Percentiles rank a stretch among this genome's conserved stretches.
These are phyloP conservation scores for Albophoma yamanashiensis DNA, from an alignment of 2,329 filamentous ascomycete genomes.

Conservation along the genomic window DNA sequence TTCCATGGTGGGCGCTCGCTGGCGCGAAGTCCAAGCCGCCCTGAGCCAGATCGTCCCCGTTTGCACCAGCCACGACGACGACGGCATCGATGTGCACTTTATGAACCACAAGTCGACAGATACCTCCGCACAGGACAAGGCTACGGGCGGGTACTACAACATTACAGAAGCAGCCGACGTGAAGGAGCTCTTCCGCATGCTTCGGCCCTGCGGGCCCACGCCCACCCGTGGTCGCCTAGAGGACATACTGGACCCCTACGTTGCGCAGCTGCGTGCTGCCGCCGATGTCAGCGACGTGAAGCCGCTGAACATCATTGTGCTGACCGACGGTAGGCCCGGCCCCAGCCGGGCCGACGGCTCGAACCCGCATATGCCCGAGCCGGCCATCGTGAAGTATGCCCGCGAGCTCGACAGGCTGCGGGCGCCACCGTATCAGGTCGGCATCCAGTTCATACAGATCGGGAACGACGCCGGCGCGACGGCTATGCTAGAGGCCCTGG, in stretches of 20 bases:
- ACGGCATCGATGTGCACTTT: slow-evolving; percentile 89
- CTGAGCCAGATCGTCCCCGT: slow-evolving; percentile 69
- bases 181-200: slow-evolving; percentile 56
- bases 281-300: slow-evolving; percentile 42
- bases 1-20: slow-evolving; percentile 69
- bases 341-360: slow-evolving; percentile 47
- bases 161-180: slow-evolving; percentile 50
- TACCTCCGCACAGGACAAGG: slow-evolving; percentile 24
- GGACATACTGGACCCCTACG: slow-evolving; percentile 63
- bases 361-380: slow-evolving; percentile 39
- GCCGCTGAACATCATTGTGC: slow-evolving; percentile 82
- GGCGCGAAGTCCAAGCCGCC: slow-evolving; percentile 63
- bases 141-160: slow-evolving; percentile 49
- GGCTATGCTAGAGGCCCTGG: slow-evolving; percentile 57
- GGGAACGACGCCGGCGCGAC: slow-evolving; percentile 60
- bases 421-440: slow-evolving; percentile 72
- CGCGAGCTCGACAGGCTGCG: slow-evolving; percentile 57
- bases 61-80: slow-evolving; percentile 66
- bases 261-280: slow-evolving; percentile 31
- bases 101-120: slow-evolving; percentile 53
- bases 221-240: slow-evolving; percentile 64
- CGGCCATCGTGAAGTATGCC: slow-evolving; percentile 55
- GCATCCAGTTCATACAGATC: slow-evolving; percentile 94
- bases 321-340: slow-evolving; percentile 72
- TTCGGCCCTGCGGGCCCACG: slow-evolving; percentile 56